phyloP scores from a whole-genome alignment of 1,139 yeast genomes.

The Debaryomycetaceae sp. region DNA sequence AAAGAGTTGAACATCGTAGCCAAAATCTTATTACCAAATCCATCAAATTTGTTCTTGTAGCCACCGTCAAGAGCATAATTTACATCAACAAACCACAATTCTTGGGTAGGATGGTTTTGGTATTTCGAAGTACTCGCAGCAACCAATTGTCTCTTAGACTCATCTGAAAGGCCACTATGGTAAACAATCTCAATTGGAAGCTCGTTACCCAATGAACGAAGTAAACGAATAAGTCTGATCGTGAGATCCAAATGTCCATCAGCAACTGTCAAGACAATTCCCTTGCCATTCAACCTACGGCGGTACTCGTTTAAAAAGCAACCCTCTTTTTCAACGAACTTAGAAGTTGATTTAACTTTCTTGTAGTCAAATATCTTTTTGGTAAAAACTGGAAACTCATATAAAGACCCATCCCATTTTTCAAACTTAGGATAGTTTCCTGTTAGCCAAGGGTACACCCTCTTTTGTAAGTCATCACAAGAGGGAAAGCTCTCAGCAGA shows the following conservation, averaged over 20 bases:
- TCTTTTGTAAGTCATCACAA: constrained; percentile 11
- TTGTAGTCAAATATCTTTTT: constrained; percentile 1
- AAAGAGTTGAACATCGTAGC: constrained; percentile 51
- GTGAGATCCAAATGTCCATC: constrained; percentile 28
- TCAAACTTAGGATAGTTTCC: constrained; percentile 20
- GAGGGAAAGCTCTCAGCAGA: neutral
- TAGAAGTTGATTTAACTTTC: neutral
- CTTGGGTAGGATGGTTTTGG: constrained; percentile 30
- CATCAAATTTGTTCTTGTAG: constrained; percentile 28
- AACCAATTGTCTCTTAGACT: constrained; percentile 20
- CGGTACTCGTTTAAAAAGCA: constrained; percentile 20
- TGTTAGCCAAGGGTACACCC: constrained; percentile 25
- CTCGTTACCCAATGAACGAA: constrained; percentile 26
- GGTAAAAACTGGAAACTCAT: constrained; percentile 6
- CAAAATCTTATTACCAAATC: constrained; percentile 47
- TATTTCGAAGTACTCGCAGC: constrained; percentile 23
- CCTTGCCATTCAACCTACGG: constrained; percentile 25
- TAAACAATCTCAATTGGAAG: constrained; percentile 38
- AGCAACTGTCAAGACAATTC: constrained; percentile 36
- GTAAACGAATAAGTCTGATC: constrained; percentile 23
- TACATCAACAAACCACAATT: constrained; percentile 45
- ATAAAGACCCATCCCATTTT: constrained; percentile 13
- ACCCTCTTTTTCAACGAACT: constrained; percentile 1
- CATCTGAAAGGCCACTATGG: constrained; percentile 19
- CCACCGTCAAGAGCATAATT: constrained; percentile 23